phyloP scores from a whole-genome alignment of 2,329 filamentous ascomycete genomes.

The Xylariaceae sp. region DNA sequence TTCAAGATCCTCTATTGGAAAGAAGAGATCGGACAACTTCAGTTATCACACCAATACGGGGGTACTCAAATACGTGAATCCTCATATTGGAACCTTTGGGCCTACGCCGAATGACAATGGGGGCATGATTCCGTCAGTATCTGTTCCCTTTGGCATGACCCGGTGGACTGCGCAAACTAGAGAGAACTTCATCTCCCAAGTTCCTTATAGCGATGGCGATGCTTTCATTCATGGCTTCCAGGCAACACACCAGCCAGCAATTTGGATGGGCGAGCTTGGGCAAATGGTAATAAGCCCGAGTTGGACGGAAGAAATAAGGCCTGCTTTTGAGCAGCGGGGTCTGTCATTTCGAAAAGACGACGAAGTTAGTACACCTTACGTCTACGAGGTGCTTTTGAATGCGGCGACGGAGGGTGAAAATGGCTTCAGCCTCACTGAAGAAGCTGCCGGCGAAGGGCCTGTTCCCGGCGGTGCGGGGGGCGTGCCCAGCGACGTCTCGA shows the following conservation, averaged over 20 bases:
- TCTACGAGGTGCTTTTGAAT: slow-evolving; percentile 44
- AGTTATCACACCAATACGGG: slow-evolving; percentile 31
- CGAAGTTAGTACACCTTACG: slow-evolving; percentile 43
- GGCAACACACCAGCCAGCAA: slow-evolving; percentile 49
- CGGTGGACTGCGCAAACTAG: slow-evolving; percentile 49
- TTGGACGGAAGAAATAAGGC: slow-evolving; percentile 28
- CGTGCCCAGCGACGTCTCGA: slow-evolving; percentile 33
- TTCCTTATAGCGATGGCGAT: slow-evolving; percentile 45
- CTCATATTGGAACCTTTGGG: slow-evolving; percentile 34
- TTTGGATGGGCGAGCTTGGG: slow-evolving; percentile 52
- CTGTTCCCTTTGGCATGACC: slow-evolving; percentile 46
- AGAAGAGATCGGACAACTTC: not conserved
- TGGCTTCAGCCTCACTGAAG: slow-evolving; percentile 36
- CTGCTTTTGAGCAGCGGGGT: slow-evolving; percentile 40
- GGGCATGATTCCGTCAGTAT: slow-evolving; percentile 38
- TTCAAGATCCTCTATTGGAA: not conserved
- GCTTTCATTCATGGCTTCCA: slow-evolving; percentile 46
- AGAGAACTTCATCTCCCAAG: slow-evolving; percentile 49
- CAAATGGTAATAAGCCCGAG: slow-evolving; percentile 43
- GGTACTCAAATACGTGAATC: slow-evolving; percentile 34
- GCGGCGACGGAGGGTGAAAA: slow-evolving; percentile 34
- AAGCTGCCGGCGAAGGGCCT: slow-evolving; percentile 28
- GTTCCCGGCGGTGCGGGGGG: slow-evolving; percentile 40
- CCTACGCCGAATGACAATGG: slow-evolving; percentile 33
- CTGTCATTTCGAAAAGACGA: slow-evolving; percentile 41